These are phyloP conservation scores for Entophlyctis luteolus DNA, from an alignment of 192 early-diverging fungal species.

Conservation along the genomic window DNA sequence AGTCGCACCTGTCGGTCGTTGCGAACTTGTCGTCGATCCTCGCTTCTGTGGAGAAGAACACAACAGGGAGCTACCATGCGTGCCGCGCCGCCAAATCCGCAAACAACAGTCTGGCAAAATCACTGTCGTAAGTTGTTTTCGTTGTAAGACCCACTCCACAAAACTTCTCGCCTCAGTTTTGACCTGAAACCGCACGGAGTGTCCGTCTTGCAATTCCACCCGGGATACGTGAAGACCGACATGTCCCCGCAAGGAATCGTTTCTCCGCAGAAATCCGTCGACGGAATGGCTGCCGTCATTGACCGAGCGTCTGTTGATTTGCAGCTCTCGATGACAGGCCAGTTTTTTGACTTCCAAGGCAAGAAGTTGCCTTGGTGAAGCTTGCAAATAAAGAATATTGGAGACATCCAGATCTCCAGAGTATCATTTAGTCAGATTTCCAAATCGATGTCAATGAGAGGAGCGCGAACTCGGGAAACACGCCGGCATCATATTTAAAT, in stretches of 20 bases:
- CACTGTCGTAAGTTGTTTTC: constrained; percentile 4
- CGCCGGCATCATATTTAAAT: constrained; percentile 25
- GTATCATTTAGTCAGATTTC: too few species aligned
- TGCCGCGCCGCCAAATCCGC: constrained; percentile 31
- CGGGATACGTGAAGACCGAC: constrained; percentile 31
- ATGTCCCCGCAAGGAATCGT: constrained; percentile 26
- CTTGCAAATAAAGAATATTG: too few species aligned
- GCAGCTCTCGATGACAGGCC: neutral
- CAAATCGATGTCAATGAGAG: too few species aligned
- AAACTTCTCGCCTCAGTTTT: too few species aligned
- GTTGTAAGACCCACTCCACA: too few species aligned
- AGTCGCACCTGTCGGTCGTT: neutral
- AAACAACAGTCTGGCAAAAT: constrained; percentile 22
- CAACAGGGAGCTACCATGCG: constrained; percentile 15
- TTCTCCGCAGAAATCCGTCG: constrained; percentile 17
- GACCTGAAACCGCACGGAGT: constrained; percentile 15
- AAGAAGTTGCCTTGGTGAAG: constrained; percentile 45
- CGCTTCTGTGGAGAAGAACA: constrained; percentile 20
- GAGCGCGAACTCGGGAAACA: too few species aligned
- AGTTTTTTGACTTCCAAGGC: constrained; percentile 3
- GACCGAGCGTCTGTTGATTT: constrained; percentile 9
- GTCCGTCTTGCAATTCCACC: constrained; percentile 9
- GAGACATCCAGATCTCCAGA: too few species aligned
- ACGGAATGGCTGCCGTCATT: constrained; percentile 27
- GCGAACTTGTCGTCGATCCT: constrained; percentile 23